These are phyloP conservation scores for Sordariomycetes sp. DNA, from an alignment of 2,329 filamentous ascomycete species.

Conservation along the genomic window DNA sequence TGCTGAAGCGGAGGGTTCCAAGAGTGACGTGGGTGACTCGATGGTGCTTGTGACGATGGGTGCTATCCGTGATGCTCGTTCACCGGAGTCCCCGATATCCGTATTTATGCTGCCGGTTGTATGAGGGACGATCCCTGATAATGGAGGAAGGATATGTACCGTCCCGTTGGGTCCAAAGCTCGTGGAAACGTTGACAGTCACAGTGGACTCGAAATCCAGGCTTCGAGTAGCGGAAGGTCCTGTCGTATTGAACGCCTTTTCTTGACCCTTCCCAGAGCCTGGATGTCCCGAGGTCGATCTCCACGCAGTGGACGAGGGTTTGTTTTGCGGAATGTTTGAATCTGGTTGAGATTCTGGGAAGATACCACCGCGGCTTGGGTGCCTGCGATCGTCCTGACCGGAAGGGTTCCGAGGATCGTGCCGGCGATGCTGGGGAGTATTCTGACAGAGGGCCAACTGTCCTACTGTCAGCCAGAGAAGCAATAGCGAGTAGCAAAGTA, in stretches of 20 bases:
- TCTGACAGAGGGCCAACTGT: not conserved
- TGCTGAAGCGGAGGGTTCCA: not conserved
- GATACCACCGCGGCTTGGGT: too few species aligned
- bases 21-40: not conserved
- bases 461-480: constrained; percentile 1
- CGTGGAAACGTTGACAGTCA: constrained; percentile 15
- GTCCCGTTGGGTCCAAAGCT: constrained; percentile 14
- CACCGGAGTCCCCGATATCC: constrained; percentile 6
- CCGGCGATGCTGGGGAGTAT: not conserved
- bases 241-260: not conserved
- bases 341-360: too few species aligned
- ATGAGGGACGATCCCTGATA: constrained; percentile 17
- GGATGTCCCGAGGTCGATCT: too few species aligned
- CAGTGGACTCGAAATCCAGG: constrained; percentile 5
- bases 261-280: too few species aligned
- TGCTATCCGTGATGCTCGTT: not conserved
- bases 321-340: too few species aligned
- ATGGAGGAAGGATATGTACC: constrained; percentile 15
- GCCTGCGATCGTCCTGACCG: too few species aligned
- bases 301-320: too few species aligned
- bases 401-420: not conserved
- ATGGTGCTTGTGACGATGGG: not conserved
- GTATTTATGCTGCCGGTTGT: constrained; percentile 19
- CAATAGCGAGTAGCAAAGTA: not conserved
- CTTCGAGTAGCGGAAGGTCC: not conserved